Conservation (phyloP, 306 rosid genomes). For the Biancaea sappan region DNA sequence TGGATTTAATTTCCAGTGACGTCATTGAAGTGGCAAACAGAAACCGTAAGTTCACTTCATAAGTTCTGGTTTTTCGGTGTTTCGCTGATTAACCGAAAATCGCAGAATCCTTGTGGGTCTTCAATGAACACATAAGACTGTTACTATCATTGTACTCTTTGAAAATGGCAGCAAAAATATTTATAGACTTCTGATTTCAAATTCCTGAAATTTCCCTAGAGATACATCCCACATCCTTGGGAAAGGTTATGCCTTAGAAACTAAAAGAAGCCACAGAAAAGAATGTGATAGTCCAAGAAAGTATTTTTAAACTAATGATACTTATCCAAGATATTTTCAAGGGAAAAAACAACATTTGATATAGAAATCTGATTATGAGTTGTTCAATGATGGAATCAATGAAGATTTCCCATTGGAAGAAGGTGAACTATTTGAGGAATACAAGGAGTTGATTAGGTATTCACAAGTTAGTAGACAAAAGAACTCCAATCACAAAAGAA, state of each 20-base stretch:
- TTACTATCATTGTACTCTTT: too few relatives aligned
- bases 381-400: slow-evolving; percentile 32
- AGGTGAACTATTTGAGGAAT: slow-evolving; percentile 31
- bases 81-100: too few relatives aligned
- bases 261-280: not conserved
- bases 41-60: too few relatives aligned
- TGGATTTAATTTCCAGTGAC: too few relatives aligned
- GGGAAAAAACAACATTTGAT: not conserved
- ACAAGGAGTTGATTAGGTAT: slow-evolving; percentile 34
- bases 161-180: too few relatives aligned
- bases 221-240: not conserved
- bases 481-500: slow-evolving; percentile 33
- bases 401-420: slow-evolving; percentile 36
- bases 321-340: not conserved
- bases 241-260: slow-evolving; percentile 5
- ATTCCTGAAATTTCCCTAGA: slow-evolving; percentile 13
- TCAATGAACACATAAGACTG: too few relatives aligned
- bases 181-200: too few relatives aligned
- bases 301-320: not conserved
- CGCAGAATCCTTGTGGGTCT: too few relatives aligned
- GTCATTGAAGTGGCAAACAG: too few relatives aligned
- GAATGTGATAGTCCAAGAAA: slow-evolving; percentile 10
- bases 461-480: slow-evolving; percentile 34
- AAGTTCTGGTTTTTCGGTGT: too few relatives aligned
- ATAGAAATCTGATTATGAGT: slow-evolving; percentile 33